Evolutionary conservation across 768 basidiomycete genomes (phyloP).

Genomic region (Pisolithus sp.): DNA sequence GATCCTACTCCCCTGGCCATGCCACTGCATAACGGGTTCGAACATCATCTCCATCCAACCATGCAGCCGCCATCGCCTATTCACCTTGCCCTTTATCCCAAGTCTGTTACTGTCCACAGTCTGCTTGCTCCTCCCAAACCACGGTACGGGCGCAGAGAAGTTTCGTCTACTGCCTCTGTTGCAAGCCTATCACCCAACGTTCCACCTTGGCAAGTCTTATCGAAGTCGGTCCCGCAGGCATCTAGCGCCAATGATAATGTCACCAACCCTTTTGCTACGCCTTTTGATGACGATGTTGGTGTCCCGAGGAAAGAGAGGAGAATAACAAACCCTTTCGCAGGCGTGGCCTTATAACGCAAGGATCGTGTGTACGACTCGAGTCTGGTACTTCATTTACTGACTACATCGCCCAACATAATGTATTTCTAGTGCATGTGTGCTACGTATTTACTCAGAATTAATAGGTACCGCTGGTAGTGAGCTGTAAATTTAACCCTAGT

Average conservation of each 20-base stretch:
- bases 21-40: constrained; percentile 40
- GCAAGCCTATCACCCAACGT: constrained; percentile 17
- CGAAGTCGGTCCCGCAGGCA: constrained; percentile 33
- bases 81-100: constrained; percentile 14
- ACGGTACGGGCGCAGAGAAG: constrained; percentile 16
- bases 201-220: constrained; percentile 26
- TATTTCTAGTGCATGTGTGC: constrained; percentile 19
- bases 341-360: constrained; percentile 24
- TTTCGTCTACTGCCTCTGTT: constrained; percentile 16
- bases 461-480: constrained; percentile 3
- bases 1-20: constrained; percentile 28
- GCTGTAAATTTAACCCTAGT: constrained; percentile 2
- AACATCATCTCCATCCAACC: constrained; percentile 8
- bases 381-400: not conserved
- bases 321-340: constrained; percentile 48
- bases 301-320: constrained; percentile 34
- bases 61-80: constrained; percentile 8
- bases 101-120: constrained; percentile 6
- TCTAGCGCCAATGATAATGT: constrained; percentile 26
- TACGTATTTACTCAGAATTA: constrained; percentile 3
- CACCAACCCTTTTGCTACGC: constrained; percentile 62
- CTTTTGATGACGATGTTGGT: constrained; percentile 68
- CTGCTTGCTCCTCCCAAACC: constrained; percentile 12
- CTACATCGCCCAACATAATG: constrained; percentile 8
- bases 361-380: constrained; percentile 7